Conservation (phyloP, 495 filamentous ascomycete genomes). For the Trichoderma virens region DNA sequence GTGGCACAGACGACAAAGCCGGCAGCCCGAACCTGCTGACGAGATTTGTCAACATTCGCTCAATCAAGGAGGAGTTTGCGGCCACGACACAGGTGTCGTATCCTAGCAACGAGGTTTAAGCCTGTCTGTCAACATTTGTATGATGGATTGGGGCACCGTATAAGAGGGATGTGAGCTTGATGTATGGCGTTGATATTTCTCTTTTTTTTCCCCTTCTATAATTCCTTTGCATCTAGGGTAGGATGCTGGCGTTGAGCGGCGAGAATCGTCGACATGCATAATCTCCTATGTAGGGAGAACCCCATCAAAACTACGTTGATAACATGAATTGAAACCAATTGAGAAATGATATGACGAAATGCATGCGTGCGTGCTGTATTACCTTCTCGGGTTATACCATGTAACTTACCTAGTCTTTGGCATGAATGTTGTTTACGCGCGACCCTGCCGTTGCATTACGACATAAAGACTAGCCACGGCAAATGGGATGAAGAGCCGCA, state of each 20-base stretch:
- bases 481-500: too few species aligned
- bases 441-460: too few species aligned
- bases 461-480: too few species aligned
- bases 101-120: constrained; percentile 62
- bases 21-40: constrained; percentile 67
- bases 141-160: too few species aligned
- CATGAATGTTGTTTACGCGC: too few species aligned
- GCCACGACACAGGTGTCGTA: constrained; percentile 62
- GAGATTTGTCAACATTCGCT: constrained; percentile 74
- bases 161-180: neutral
- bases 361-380: too few species aligned
- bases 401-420: too few species aligned
- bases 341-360: too few species aligned
- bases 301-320: too few species aligned
- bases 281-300: too few species aligned
- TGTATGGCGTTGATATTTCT: neutral
- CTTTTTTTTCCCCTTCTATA: neutral
- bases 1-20: constrained; percentile 89
- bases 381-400: too few species aligned
- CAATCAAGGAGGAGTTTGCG: constrained; percentile 86
- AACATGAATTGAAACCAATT: too few species aligned
- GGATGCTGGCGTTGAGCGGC: neutral
- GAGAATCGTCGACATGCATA: neutral
- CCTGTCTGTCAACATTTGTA: neutral
- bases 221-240: neutral